Base-by-base conservation (phyloP, 148 eudicot genomes). In the Simmondsia chinensis region DNA sequence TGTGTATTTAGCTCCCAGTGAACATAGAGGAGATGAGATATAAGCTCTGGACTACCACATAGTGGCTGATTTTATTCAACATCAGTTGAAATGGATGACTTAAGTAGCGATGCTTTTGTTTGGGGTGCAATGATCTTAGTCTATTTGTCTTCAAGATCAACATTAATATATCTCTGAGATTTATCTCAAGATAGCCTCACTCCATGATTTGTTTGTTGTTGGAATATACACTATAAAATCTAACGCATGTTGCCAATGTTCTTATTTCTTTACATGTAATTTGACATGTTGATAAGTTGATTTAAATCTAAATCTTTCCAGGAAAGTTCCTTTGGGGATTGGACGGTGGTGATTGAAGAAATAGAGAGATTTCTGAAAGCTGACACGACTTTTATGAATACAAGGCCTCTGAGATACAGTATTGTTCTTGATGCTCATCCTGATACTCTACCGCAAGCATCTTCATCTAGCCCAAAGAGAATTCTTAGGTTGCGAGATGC, bases 281-380 rank as follows among this genome's bases (percentile, higher is more conserved):
- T 33, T 22, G n/a, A 21, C 32, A 12, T 30, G 34, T 54, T 25
- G 39, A 38, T 54, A 42, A 25, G 24, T 62, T 45, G 41, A 73
- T 37, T 73, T 39, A 62, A 43, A 17, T 51, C 25, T 52, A 11
- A 10, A 22, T 65, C 30, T 66, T 61, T 64, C 39, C 77, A 87
- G 96, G 96, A 87, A 38, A 64, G 75, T 30, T 82, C 83, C 66
- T 83, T 87, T 59, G 80, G 72, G 72, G 96, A 87, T 61, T 87
- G 96, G 94, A 83, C 83, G 86, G 60, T 80, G 70, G 86, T 80
- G 57, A 64, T 87, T 65, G 94, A 83, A 63, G 96, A 87, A 73
- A 80, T 87, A 50, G 70, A 59, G 34, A 87, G 77, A 70, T 87
- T 83, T 65, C 82, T 83, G 52, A 83, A 87, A 74, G 86, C 76